A percentile compares a stretch with the other conserved stretches of the same genome.
Evolutionary conservation across 2,329 filamentous ascomycete species (phyloP).

Genomic region (Didymella exigua): DNA sequence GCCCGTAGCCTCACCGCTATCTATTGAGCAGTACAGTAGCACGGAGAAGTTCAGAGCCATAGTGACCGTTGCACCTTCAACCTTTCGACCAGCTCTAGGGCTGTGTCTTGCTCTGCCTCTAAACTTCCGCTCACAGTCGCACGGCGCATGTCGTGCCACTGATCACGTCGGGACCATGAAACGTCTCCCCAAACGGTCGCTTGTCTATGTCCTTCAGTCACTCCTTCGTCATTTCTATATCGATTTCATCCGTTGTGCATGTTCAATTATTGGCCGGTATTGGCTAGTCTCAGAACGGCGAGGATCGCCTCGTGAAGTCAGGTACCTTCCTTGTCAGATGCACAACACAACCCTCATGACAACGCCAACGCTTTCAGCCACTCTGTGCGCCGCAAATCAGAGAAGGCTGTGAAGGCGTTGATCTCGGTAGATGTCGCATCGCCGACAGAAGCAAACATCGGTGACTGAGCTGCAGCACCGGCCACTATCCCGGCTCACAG

Average conservation of each 20-base stretch:
- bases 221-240: constrained; percentile 9
- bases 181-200: constrained; percentile 18
- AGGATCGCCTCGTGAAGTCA: not conserved
- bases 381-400: constrained; percentile 2
- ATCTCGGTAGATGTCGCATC: not conserved
- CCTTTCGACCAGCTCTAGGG: not conserved
- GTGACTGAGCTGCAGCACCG: constrained; percentile 11
- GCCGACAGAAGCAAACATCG: not conserved
- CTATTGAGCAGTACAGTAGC: constrained; percentile 9
- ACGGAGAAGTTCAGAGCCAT: constrained; percentile 1
- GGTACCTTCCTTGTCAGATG: constrained; percentile 14
- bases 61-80: constrained; percentile 2
- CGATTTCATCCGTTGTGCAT: constrained; percentile 14
- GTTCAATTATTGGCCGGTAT: constrained; percentile 6
- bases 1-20: constrained; percentile 7
- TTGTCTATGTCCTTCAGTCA: constrained; percentile 10
- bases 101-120: constrained; percentile 7
- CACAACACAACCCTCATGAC: constrained; percentile 11
- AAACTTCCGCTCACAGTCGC: constrained; percentile 7
- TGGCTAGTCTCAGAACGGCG: constrained; percentile 1
- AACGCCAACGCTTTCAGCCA: constrained; percentile 2
- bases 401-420: not conserved
- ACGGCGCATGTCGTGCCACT: constrained; percentile 13
- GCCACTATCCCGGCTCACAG: not conserved
- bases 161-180: not conserved